Evolutionary conservation across 768 basidiomycete genomes (phyloP).

Genomic region (Boletus rufocinnamomeus): DNA sequence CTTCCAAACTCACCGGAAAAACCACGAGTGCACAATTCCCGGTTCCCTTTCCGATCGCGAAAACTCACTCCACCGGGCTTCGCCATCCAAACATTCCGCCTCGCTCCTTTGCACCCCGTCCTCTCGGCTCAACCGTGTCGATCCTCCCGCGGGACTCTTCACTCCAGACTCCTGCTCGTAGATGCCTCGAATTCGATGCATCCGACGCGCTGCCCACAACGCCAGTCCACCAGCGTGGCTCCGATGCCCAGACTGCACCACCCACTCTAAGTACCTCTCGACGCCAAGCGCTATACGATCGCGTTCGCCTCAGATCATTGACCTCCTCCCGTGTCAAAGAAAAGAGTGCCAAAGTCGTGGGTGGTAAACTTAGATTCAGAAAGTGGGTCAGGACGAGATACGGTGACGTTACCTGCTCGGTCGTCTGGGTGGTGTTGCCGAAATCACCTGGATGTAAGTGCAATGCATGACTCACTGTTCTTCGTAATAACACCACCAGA

Average conservation of each 20-base stretch:
- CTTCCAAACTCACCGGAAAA: constrained; percentile 39
- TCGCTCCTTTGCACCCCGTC: constrained; percentile 70
- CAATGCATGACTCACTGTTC: background rate
- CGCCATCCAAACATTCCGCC: constrained; percentile 49
- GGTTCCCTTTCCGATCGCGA: constrained; percentile 50
- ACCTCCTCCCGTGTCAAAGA: constrained; percentile 65
- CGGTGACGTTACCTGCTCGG: constrained; percentile 75
- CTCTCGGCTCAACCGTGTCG: constrained; percentile 39
- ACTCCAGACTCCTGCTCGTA: constrained; percentile 42
- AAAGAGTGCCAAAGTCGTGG: constrained; percentile 41
- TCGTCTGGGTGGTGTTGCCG: constrained; percentile 77
- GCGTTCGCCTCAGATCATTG: constrained; percentile 72
- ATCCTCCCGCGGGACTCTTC: constrained; percentile 39
- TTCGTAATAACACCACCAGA: constrained; percentile 35
- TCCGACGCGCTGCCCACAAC: constrained; percentile 54
- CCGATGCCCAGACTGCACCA: constrained; percentile 55
- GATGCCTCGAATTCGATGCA: constrained; percentile 46
- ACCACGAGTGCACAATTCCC: constrained; percentile 15
- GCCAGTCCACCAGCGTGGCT: constrained; percentile 64
- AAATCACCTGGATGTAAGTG: constrained; percentile 83
- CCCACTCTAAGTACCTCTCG: constrained; percentile 75
- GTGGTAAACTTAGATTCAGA: constrained; percentile 59
- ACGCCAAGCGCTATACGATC: constrained; percentile 79
- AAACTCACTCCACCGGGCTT: constrained; percentile 34
- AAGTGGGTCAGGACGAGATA: constrained; percentile 77